phyloP scores from a whole-genome alignment of 1,284 basidiomycete species.

The Pascua guehoae region DNA sequence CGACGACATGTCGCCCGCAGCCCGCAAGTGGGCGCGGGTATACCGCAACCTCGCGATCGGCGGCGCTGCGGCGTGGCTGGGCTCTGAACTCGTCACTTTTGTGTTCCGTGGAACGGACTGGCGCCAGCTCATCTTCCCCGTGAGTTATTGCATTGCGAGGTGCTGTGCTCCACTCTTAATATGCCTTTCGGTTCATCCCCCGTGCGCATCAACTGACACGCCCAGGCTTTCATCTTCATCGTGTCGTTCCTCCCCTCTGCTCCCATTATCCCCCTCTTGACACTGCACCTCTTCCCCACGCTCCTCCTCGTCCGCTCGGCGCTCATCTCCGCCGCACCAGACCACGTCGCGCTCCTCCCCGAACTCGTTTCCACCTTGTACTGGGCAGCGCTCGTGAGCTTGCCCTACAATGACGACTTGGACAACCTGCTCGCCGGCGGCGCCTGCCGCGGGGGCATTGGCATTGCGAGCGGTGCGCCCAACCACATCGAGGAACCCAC shows the following conservation, averaged over 20 bases:
- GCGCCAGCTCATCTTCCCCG: slow-evolving; percentile 32
- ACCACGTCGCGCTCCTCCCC: slow-evolving; percentile 28
- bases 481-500: slow-evolving; percentile 39
- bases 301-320: slow-evolving; percentile 41
- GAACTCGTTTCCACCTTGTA: slow-evolving; percentile 28
- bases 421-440: slow-evolving; percentile 38
- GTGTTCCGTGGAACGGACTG: slow-evolving; percentile 14
- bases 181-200: neutral
- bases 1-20: slow-evolving; percentile 5
- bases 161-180: too few species aligned
- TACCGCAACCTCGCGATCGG: slow-evolving; percentile 21
- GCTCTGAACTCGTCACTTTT: slow-evolving; percentile 17
- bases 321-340: slow-evolving; percentile 22
- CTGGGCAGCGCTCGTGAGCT: slow-evolving; percentile 39
- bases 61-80: slow-evolving; percentile 30
- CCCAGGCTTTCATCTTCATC: slow-evolving; percentile 2
- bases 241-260: slow-evolving; percentile 26
- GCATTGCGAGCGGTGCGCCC: slow-evolving; percentile 24
- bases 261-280: slow-evolving; percentile 39
- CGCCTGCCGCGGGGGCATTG: slow-evolving; percentile 32
- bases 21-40: slow-evolving; percentile 22
- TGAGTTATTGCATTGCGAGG: slow-evolving; percentile 11
- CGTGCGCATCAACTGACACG: neutral
- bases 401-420: slow-evolving; percentile 44
- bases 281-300: slow-evolving; percentile 38